phyloP scores from a whole-genome alignment of 2,329 filamentous ascomycete species.

The Pseudogymnoascus sp. region DNA sequence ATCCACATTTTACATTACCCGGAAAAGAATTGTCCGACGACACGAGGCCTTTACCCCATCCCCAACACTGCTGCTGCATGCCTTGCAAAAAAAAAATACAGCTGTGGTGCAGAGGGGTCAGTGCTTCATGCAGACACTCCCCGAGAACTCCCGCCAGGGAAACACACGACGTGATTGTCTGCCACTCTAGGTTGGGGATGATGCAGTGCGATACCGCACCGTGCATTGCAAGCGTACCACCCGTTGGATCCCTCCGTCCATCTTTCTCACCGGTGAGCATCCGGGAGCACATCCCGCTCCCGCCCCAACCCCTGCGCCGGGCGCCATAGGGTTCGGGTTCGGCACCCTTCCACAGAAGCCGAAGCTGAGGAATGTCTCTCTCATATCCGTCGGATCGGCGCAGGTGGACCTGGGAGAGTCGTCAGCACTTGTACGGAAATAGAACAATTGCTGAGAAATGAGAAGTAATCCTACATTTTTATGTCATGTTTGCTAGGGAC shows the following conservation, averaged over 20 bases:
- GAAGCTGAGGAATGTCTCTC: neutral
- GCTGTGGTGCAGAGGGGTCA: neutral
- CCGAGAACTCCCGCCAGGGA: neutral
- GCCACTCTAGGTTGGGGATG: neutral
- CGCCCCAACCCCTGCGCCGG: neutral
- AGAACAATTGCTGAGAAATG: neutral
- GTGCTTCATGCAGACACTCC: neutral
- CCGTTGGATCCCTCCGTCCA: neutral
- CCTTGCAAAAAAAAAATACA: neutral
- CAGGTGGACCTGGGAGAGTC: neutral
- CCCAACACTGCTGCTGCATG: neutral
- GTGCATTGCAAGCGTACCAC: neutral
- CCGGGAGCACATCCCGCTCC: neutral
- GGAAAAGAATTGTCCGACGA: neutral
- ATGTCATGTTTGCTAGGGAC: neutral
- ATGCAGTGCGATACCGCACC: neutral
- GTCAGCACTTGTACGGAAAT: conserved; percentile 1
- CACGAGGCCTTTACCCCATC: neutral
- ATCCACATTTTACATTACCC: neutral
- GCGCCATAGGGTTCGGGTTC: neutral
- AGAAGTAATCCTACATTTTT: neutral
- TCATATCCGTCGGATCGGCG: neutral
- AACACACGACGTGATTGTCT: neutral
- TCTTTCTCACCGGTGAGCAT: neutral
- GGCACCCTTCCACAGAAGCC: neutral